phyloP scores from a whole-genome alignment of 768 basidiomycete genomes.

The Phylloporus rhodoxanthus region DNA sequence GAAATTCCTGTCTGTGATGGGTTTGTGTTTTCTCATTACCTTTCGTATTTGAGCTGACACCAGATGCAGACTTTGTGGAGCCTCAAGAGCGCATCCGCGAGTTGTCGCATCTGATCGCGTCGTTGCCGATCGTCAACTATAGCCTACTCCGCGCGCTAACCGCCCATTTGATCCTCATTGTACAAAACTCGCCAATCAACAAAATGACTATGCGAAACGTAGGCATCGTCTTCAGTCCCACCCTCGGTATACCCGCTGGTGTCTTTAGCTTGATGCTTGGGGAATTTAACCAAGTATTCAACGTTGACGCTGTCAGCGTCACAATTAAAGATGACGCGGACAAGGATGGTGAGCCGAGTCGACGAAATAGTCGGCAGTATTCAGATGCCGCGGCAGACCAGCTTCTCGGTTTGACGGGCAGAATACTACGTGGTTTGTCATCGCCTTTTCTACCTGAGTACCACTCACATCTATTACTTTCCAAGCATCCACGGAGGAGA shows the following conservation, averaged over 20 bases:
- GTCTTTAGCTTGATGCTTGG: conserved; percentile 93
- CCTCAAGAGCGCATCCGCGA: conserved; percentile 84
- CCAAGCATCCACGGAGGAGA: conserved; percentile 50
- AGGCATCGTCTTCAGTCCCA: conserved; percentile 97
- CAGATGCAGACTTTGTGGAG: conserved; percentile 72
- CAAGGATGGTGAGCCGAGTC: conserved; percentile 39
- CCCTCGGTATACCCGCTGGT: conserved; percentile 94
- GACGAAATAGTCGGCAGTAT: conserved; percentile 81
- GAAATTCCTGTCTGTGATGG: conserved; percentile 87
- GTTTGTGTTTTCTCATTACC: conserved; percentile 43
- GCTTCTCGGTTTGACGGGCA: conserved; percentile 70
- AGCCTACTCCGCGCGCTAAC: conserved; percentile 89
- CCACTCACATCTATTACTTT: conserved; percentile 6
- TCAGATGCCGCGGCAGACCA: conserved; percentile 78
- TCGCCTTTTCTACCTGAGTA: not conserved
- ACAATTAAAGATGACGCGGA: conserved; percentile 20
- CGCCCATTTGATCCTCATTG: conserved; percentile 91
- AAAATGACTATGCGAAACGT: conserved; percentile 99
- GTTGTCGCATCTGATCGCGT: conserved; percentile 77
- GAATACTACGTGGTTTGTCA: conserved; percentile 56
- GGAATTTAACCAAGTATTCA: conserved; percentile 92
- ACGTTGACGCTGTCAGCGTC: conserved; percentile 49
- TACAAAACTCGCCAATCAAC: conserved; percentile 83
- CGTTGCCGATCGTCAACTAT: conserved; percentile 89
- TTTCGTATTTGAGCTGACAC: conserved; percentile 9